Conservation (phyloP, 2,329 filamentous ascomycete species). For the Exophiala sp. region DNA sequence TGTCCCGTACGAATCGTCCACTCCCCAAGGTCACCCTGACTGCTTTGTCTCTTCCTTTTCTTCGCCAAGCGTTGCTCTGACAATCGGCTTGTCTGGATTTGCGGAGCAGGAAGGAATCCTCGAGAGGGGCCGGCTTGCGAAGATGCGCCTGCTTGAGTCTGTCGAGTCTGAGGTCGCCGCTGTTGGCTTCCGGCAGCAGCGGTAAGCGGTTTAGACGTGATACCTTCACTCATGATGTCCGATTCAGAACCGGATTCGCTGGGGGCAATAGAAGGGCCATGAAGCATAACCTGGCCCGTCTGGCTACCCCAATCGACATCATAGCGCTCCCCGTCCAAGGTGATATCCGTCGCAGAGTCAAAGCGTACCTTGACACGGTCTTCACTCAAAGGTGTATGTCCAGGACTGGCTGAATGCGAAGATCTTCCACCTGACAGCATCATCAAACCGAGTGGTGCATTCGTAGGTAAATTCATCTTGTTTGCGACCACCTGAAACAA, state of each 20-base stretch:
- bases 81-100: slow-evolving; percentile 18
- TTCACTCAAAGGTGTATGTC: slow-evolving; percentile 66
- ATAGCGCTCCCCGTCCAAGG: slow-evolving; percentile 38
- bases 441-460: slow-evolving; percentile 60
- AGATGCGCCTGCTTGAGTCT: slow-evolving; percentile 5
- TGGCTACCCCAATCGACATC: slow-evolving; percentile 21
- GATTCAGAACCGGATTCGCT: slow-evolving; percentile 22
- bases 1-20: slow-evolving; percentile 68
- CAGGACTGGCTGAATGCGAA: slow-evolving; percentile 62
- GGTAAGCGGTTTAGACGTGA: slow-evolving; percentile 1
- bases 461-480: slow-evolving; percentile 67
- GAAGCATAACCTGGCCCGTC: slow-evolving; percentile 18
- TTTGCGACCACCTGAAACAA: slow-evolving; percentile 77
- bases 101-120: slow-evolving; percentile 10
- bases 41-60: slow-evolving; percentile 23
- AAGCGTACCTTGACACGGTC: slow-evolving; percentile 65
- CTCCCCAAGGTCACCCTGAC: slow-evolving; percentile 20
- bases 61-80: slow-evolving; percentile 12
- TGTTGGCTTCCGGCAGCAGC: slow-evolving; percentile 5
- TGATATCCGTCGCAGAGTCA: slow-evolving; percentile 47
- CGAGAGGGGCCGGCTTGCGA: slow-evolving; percentile 1
- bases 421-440: slow-evolving; percentile 61
- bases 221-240: slow-evolving; percentile 21
- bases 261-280: slow-evolving; percentile 13
- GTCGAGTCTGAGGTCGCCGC: slow-evolving; percentile 17